Base-by-base conservation (phyloP, 1,284 basidiomycete genomes). In the Austroboletus niveus region DNA sequence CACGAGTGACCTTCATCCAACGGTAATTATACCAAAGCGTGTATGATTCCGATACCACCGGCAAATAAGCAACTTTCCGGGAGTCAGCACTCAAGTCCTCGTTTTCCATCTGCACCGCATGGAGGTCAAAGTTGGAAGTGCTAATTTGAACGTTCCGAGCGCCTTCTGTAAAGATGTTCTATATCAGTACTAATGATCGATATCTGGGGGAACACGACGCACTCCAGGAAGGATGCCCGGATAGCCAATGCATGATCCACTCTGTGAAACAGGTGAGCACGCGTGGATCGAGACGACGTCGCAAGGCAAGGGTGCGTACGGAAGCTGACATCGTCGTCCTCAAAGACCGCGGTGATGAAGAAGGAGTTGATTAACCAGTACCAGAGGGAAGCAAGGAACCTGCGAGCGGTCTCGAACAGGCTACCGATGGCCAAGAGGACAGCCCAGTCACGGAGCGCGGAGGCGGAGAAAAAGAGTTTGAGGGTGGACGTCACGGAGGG, bases 181-280 rank as follows among this genome's bases (percentile, higher is more conserved):
- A 17, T 6, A 32, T 55, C 45, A 55, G 47, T n/a, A 40, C 38
- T 8, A 17, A 29, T 4, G 31, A n/a, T 20, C 29, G 15, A 29
- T 12, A 20, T 27, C 22, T 15, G 5, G 22, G 8, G 46, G 10
- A 10, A 20, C 3, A 27, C 5, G 46, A 59, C 68, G 42, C 24
- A 66, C 64, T 69, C 64, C 64, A 66, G 2, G 68, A 71, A 30
- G 76, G 72, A 22, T 82, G 80, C 47, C 74, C 74, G 6, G 80
- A 77, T 2, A 86, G 67, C 83, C 84, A 85, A 24, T 76, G 64
- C 73, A 84, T 77, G 64, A 85, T 75, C 83, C 84, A 84, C 47
- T 76, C 79, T 80, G 51, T 41, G 15, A 31, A 32, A 45, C 20
- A 32, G 6, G 46, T 65, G n/a, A 24, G 8, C 45, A 44, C 27